Evolutionary conservation across 2,329 filamentous ascomycete species (phyloP).

Genomic region (Aspergillus unguis): DNA sequence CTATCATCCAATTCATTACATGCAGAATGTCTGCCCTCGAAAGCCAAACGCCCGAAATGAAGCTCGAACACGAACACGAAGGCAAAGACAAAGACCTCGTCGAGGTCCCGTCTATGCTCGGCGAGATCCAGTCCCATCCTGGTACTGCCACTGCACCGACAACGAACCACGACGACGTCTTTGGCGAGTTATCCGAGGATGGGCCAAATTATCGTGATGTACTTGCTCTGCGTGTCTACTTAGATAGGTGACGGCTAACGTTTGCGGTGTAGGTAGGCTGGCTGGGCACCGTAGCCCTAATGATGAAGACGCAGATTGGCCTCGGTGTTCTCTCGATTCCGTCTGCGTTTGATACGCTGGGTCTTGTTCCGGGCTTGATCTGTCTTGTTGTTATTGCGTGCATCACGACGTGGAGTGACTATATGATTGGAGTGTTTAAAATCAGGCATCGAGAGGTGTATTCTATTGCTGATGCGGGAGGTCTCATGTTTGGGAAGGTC

Average conservation of each 20-base stretch:
- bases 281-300: slow-evolving; percentile 43
- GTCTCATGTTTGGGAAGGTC: slow-evolving; percentile 52
- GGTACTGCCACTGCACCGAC: neutral
- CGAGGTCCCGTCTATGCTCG: neutral
- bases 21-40: neutral
- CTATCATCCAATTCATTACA: neutral
- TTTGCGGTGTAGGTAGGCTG: slow-evolving; percentile 36
- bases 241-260: slow-evolving; percentile 6
- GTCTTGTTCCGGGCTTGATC: slow-evolving; percentile 49
- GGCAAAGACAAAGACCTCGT: neutral
- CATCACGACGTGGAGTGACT: slow-evolving; percentile 51
- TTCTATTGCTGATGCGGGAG: slow-evolving; percentile 56
- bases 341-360: slow-evolving; percentile 43
- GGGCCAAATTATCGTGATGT: slow-evolving; percentile 35
- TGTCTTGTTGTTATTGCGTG: slow-evolving; percentile 38
- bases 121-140: neutral
- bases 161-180: slow-evolving; percentile 29
- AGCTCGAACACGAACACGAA: neutral
- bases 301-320: slow-evolving; percentile 47
- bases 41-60: neutral
- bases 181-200: slow-evolving; percentile 34
- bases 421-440: slow-evolving; percentile 51
- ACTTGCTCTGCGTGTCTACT: neutral
- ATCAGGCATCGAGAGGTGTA: slow-evolving; percentile 54
- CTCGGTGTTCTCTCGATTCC: slow-evolving; percentile 50